Conservation (phyloP, 2,329 filamentous ascomycete species). For the Penicillium palitans region DNA sequence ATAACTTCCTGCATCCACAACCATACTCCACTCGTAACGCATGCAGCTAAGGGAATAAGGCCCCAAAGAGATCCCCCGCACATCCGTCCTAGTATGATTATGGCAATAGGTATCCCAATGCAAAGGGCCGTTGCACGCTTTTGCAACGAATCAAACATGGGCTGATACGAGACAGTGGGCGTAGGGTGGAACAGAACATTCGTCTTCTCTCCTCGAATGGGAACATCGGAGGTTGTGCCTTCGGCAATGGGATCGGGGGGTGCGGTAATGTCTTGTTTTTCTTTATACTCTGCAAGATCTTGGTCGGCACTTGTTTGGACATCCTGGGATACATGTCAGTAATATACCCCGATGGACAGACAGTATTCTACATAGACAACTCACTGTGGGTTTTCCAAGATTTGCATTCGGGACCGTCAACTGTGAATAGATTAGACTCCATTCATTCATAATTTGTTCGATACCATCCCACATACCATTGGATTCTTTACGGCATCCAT, state of each 20-base stretch:
- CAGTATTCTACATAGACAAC: conserved; percentile 19
- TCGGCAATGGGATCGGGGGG: conserved; percentile 82
- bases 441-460: neutral
- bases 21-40: conserved; percentile 74
- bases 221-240: conserved; percentile 86
- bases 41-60: conserved; percentile 70
- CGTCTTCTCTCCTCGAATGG: conserved; percentile 94
- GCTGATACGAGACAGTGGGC: conserved; percentile 83
- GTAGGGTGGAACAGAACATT: conserved; percentile 96
- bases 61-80: conserved; percentile 78
- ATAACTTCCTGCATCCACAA: conserved; percentile 89
- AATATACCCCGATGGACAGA: neutral
- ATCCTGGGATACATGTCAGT: conserved; percentile 42
- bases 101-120: conserved; percentile 67
- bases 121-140: conserved; percentile 71
- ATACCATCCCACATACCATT: conserved; percentile 50
- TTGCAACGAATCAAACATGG: conserved; percentile 78
- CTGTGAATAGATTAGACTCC: conserved; percentile 40
- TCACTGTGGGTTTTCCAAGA: conserved; percentile 68
- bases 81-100: conserved; percentile 73
- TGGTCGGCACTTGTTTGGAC: conserved; percentile 71
- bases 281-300: conserved; percentile 74
- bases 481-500: conserved; percentile 72
- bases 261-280: conserved; percentile 84
- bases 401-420: conserved; percentile 89